A percentile compares a stretch with the other conserved stretches of the same genome.
phyloP scores from a whole-genome alignment of 805 yeast species.

The Starmerella etchellsii region DNA sequence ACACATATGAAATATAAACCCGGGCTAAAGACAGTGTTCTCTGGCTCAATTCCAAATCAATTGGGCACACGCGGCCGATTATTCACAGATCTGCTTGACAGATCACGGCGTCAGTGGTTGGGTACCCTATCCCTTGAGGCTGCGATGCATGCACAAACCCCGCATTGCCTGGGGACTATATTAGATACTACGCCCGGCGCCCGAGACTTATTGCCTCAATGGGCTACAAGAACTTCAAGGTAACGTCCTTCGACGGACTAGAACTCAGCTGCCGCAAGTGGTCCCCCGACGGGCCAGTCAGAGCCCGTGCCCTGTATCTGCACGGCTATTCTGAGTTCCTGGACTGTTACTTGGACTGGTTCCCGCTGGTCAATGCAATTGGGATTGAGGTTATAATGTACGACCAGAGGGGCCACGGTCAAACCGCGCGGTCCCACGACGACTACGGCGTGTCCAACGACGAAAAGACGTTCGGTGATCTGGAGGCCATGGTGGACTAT shows the following conservation, averaged over 20 bases:
- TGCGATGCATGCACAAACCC: too few species aligned
- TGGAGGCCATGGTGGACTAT: slow-evolving; percentile 24
- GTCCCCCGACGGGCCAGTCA: slow-evolving; percentile 12
- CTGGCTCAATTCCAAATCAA: too few species aligned
- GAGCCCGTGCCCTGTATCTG: slow-evolving; percentile 25
- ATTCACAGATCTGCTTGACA: too few species aligned
- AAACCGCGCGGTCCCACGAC: slow-evolving; percentile 22
- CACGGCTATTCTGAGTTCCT: slow-evolving; percentile 31
- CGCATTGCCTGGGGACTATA: too few species aligned
- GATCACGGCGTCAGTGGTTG: too few species aligned
- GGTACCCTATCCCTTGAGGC: too few species aligned
- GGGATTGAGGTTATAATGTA: slow-evolving; percentile 29
- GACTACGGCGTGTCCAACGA: slow-evolving; percentile 28
- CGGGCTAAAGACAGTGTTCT: too few species aligned
- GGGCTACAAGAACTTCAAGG: slow-evolving; percentile 10
- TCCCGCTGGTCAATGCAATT: slow-evolving; percentile 21
- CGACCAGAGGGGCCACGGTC: slow-evolving; percentile 33
- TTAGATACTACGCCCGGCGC: too few species aligned
- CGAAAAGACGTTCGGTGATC: slow-evolving; percentile 23
- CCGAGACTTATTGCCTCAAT: too few species aligned
- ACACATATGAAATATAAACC: too few species aligned
- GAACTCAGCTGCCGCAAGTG: slow-evolving; percentile 13
- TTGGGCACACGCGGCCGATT: too few species aligned
- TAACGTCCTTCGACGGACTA: slow-evolving; percentile 18
- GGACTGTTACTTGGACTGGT: slow-evolving; percentile 25